A percentile compares a stretch with the other conserved stretches of the same genome.
These are phyloP conservation scores for Gastrolobium bilobum DNA, from an alignment of 306 rosid species.

Conservation along the genomic window DNA sequence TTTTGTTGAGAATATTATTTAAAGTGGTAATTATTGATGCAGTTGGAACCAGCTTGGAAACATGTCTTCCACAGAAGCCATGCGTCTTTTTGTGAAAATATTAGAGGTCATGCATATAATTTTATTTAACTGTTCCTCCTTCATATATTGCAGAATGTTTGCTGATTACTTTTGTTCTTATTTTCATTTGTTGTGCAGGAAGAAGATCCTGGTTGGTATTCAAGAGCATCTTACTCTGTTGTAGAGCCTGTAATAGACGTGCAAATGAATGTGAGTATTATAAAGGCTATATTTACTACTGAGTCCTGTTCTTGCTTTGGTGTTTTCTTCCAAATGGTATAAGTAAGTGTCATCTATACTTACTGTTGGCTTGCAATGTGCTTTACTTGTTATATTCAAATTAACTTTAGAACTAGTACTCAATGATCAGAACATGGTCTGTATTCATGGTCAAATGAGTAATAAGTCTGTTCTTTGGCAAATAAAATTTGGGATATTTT, in stretches of 20 bases:
- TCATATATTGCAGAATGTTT: slow-evolving; percentile 31
- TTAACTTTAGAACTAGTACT: slow-evolving; percentile 24
- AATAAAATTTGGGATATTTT: slow-evolving; percentile 30
- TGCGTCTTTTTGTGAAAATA: slow-evolving; percentile 98
- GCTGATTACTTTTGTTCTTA: slow-evolving; percentile 41
- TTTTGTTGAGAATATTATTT: slow-evolving; percentile 38
- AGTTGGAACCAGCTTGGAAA: slow-evolving; percentile 98
- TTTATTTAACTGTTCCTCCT: slow-evolving; percentile 30
- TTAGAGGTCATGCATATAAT: slow-evolving; percentile 72
- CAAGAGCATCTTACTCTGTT: slow-evolving; percentile 84
- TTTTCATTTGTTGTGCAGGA: slow-evolving; percentile 63
- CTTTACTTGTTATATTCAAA: slow-evolving; percentile 38
- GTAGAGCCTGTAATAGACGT: slow-evolving; percentile 83
- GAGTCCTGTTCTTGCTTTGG: slow-evolving; percentile 20
- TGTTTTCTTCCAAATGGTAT: slow-evolving; percentile 15
- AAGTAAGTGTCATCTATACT: slow-evolving; percentile 23
- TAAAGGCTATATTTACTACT: slow-evolving; percentile 17
- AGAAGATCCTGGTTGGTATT: slow-evolving; percentile 98
- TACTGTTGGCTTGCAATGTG: slow-evolving; percentile 32
- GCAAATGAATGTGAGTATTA: slow-evolving; percentile 83
- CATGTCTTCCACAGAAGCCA: slow-evolving; percentile 87
- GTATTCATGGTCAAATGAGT: slow-evolving; percentile 22
- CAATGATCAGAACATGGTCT: slow-evolving; percentile 31
- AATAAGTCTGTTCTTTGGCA: background rate
- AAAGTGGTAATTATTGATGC: slow-evolving; percentile 55